A percentile compares a stretch with the other conserved stretches of the same genome.
Conservation (phyloP, 2,329 filamentous ascomycete species). For the Trichoderma guizhouense region DNA sequence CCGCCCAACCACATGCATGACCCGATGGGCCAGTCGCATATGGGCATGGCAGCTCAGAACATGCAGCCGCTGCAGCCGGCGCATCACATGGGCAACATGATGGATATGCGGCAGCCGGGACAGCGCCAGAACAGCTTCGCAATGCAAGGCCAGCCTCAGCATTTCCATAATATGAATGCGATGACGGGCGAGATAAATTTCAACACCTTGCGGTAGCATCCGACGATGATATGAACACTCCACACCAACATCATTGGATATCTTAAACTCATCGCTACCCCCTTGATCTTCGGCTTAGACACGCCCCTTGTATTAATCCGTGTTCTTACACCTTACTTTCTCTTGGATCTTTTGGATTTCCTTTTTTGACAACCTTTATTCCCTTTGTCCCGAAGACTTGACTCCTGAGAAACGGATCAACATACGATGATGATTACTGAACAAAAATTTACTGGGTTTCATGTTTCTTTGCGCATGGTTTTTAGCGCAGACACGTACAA, state of each 20-base stretch:
- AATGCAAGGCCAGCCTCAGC: constrained; percentile 32
- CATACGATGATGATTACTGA: constrained; percentile 14
- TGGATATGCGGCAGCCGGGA: constrained; percentile 27
- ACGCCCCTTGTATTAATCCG: neutral
- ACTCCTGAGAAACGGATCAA: neutral
- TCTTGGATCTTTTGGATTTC: neutral
- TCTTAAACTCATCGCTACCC: neutral
- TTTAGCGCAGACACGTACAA: neutral
- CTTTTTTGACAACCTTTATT: neutral
- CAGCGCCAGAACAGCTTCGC: constrained; percentile 35
- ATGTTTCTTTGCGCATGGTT: neutral
- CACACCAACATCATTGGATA: neutral
- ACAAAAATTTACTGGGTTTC: neutral
- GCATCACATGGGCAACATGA: constrained; percentile 31
- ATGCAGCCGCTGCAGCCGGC: constrained; percentile 28
- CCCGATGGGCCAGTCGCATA: constrained; percentile 30
- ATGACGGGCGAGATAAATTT: constrained; percentile 32
- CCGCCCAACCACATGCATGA: constrained; percentile 31
- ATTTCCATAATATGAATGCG: constrained; percentile 43
- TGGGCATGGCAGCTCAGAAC: constrained; percentile 24
- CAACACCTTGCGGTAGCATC: constrained; percentile 19
- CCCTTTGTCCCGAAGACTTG: constrained; percentile 9
- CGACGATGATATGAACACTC: neutral
- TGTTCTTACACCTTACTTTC: neutral
- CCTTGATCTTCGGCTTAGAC: neutral